Conservation (phyloP, 73 alveolate species). For the Paraurostyla sp. region DNA sequence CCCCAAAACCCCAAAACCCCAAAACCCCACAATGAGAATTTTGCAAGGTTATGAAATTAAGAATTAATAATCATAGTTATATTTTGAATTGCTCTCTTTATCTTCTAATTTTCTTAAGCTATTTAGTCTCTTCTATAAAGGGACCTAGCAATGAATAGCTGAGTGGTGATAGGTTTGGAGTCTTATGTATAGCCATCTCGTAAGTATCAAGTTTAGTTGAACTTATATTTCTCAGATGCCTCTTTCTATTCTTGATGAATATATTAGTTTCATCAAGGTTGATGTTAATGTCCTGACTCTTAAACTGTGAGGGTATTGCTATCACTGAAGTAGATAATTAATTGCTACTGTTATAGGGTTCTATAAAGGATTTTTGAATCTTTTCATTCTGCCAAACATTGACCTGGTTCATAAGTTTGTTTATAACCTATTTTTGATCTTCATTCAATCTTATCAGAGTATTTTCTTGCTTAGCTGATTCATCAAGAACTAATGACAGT, state of each 20-base stretch:
- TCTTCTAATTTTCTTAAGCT: conserved; percentile 18
- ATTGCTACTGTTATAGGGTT: no score
- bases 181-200: conserved; percentile 10
- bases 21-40: no score
- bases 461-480: background rate
- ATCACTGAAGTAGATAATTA: background rate
- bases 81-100: background rate
- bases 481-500: background rate
- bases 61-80: no score
- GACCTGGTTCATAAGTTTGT: background rate
- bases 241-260: background rate
- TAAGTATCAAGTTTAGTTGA: background rate
- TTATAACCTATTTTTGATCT: conserved; percentile 5
- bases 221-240: conserved; percentile 6
- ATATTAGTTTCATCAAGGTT: background rate
- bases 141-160: background rate
- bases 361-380: conserved; percentile 9
- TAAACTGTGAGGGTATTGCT: background rate
- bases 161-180: background rate
- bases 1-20: no score
- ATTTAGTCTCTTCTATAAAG: conserved; percentile 25
- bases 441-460: background rate
- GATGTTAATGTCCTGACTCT: background rate
- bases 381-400: conserved; percentile 18
- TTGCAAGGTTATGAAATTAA: no score